A percentile compares a stretch with the other conserved stretches of the same genome.
phyloP scores from a whole-genome alignment of 2,329 filamentous ascomycete species.

The Dactylellina sp. region DNA sequence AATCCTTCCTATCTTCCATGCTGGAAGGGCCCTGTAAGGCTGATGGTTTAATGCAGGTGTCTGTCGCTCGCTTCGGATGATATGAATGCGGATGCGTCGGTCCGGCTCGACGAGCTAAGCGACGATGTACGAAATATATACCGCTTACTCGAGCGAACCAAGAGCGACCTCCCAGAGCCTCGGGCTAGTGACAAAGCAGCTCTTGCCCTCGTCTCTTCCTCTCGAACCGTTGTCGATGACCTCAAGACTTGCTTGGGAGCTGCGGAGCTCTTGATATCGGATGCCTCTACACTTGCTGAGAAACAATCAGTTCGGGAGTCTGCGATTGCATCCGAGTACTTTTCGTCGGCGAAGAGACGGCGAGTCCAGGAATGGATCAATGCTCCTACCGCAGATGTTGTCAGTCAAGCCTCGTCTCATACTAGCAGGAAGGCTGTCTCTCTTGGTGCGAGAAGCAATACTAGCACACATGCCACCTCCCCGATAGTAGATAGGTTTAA shows the following conservation, averaged over 20 bases:
- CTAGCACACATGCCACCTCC: conserved; percentile 19
- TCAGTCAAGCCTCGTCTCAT: conserved; percentile 39
- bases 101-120: conserved; percentile 54
- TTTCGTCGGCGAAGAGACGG: conserved; percentile 28
- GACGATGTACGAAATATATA: conserved; percentile 54
- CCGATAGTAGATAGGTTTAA: conserved; percentile 28
- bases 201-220: conserved; percentile 32
- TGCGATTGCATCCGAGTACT: conserved; percentile 19
- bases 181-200: conserved; percentile 23
- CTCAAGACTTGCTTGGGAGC: conserved; percentile 38
- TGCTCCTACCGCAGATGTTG: conserved; percentile 22
- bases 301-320: conserved; percentile 48
- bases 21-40: conserved; percentile 19
- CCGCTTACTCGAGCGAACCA: conserved; percentile 37
- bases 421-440: conserved; percentile 9
- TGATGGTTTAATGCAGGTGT: conserved; percentile 39
- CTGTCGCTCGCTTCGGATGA: conserved; percentile 54
- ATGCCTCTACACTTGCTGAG: conserved; percentile 51
- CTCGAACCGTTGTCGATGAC: conserved; percentile 44
- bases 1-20: neutral
- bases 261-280: conserved; percentile 49
- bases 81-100: conserved; percentile 47
- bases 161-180: conserved; percentile 37
- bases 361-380: conserved; percentile 53
- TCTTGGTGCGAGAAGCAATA: conserved; percentile 18